Percentiles rank a stretch among this genome's conserved stretches.
Evolutionary conservation across 2,329 filamentous ascomycete species (phyloP).

Genomic region (Fusarium mangiferae): DNA sequence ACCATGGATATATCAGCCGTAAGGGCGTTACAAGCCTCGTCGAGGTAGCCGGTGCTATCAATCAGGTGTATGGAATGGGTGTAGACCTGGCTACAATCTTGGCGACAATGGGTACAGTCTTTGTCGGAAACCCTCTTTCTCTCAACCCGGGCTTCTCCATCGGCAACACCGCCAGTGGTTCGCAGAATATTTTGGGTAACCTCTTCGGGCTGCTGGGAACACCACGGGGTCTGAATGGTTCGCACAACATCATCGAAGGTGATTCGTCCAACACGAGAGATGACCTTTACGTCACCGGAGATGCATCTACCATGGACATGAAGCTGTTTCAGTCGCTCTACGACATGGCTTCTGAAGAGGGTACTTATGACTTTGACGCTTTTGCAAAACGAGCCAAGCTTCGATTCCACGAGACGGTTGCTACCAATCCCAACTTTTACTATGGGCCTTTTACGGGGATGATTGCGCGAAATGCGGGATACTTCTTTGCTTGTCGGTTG

Average conservation of each 20-base stretch:
- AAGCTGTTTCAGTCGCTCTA: constrained; percentile 9
- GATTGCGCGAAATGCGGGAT: constrained; percentile 15
- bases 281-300: constrained; percentile 22
- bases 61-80: constrained; percentile 21
- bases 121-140: constrained; percentile 16
- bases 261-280: constrained; percentile 13
- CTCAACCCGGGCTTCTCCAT: constrained; percentile 24
- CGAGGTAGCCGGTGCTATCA: constrained; percentile 25
- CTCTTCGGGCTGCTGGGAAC: constrained; percentile 11
- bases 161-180: neutral
- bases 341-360: constrained; percentile 4
- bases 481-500: constrained; percentile 9
- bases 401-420: constrained; percentile 3
- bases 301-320: constrained; percentile 11
- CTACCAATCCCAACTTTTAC: constrained; percentile 25
- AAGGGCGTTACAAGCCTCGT: constrained; percentile 31
- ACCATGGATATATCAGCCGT: constrained; percentile 49
- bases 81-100: constrained; percentile 6
- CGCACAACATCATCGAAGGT: constrained; percentile 23
- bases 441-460: constrained; percentile 20
- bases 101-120: constrained; percentile 12
- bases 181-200: constrained; percentile 14
- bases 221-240: constrained; percentile 4
- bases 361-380: constrained; percentile 19
- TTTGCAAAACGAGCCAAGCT: neutral